Evolutionary conservation across 495 filamentous ascomycete species (phyloP), one percentile per base, ranked within the genome.

Genomic region (Astrothelium subdiscretum): DNA sequence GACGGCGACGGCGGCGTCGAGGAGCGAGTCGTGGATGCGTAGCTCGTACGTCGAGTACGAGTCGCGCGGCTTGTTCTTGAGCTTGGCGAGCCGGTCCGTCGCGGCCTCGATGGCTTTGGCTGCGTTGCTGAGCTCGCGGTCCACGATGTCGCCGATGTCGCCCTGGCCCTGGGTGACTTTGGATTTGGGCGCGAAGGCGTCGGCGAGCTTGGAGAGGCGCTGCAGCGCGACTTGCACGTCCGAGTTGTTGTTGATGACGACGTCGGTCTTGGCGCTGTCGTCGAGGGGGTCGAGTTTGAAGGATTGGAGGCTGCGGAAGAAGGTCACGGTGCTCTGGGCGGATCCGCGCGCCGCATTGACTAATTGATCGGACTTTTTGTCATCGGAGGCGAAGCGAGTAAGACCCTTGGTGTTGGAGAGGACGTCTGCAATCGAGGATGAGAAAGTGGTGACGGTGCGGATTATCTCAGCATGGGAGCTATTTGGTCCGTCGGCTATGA

Each of bases 21-120:
- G 81, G 67, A 98, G 96, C 1, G 86, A 87, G 66, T 97, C 95
- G 77, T 97, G 90, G 69, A 98, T 95, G 62, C 83, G 85, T 57
- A 97, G 83, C 72, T 97, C 94, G 73, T 97, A 97, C 1, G 92
- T 97, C n/a, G 90, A 89, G 78, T 92, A 97, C 13, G 88, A 86
- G 66, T 96, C 94, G 60, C 90, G 86, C 18, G 90, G 88, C 80
- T 98, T 97, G 73, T 88, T 95, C 82, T 84, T 88, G 59, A 98
- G 82, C 76, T 90, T 95, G 54, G 87, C 87, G 57, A 98, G 80
- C 27, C 92, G 87, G 62, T 87, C 89, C 1, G 90, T 87, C 3
- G 94, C 94, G 27, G 92, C 92, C 4, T 92, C 89, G 64, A 98
- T 96, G 63, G 94, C 92, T 67, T 94, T 88, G 3, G 94, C 94